Base-by-base conservation (phyloP, 1,139 yeast species). In the Kodamaea suecica region DNA sequence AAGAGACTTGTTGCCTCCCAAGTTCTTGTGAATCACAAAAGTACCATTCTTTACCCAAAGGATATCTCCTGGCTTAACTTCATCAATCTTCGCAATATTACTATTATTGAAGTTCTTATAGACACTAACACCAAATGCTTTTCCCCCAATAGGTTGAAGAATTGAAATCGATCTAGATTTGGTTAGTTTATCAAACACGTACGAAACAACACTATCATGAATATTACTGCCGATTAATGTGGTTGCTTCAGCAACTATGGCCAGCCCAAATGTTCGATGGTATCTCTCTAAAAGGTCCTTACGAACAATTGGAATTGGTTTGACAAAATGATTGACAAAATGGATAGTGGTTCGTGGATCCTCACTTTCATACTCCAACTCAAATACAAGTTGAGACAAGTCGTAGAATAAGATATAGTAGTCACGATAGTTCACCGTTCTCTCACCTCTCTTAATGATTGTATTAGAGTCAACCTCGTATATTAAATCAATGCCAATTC, bases 41-140 rank as follows among this genome's bases (percentile, higher is more conserved):
- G 73, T 74, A 7, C 88, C 95, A 40, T 78, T 77, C 48, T 81
- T 76, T 44, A 87, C 74, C 41, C 87, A 83, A 31, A 87, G 61
- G 12, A 92, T 69, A 55, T 92, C 97, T 39, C 98, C 98, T 0
- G 94, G 80, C 34, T 75, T 72, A 38, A 87, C 75, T 30, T 79
- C 85, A 37, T 80, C 92, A 21, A 64, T 49, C 45, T 75, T 76
- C 14, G 72, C 66, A 10, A 79, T 75, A 27, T 79, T 79, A 33
- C 75, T 68, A 48, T 77, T 78, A 49, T 75, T 78, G 41, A 74
- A 58, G 52, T 80, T 80, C 48, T 70, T 66, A 57, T 84, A 86
- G 31, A 90, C 68, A 2, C 80, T 67, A 0, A 78, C 83, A 27
- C 97, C 97, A 57, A 63, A 85, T 1, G 87, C 73, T 47, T 82